Evolutionary conservation across 257 asterid species (phyloP).

Genomic region (Capsicum chinense): DNA sequence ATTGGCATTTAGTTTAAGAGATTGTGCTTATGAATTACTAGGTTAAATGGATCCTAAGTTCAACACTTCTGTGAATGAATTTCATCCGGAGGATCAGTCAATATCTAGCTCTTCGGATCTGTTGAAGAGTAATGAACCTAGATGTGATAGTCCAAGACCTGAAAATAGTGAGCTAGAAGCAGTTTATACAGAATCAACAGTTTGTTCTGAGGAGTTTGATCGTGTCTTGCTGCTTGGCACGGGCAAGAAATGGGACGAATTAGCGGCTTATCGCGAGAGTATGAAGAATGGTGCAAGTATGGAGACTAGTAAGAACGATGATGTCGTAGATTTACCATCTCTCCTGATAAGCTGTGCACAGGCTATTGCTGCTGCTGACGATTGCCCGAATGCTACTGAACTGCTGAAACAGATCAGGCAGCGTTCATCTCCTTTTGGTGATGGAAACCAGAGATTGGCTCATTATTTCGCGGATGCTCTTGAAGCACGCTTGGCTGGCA

Average conservation of each 20-base stretch:
- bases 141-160: too few relatives aligned
- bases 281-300: constrained; percentile 49
- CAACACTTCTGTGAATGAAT: too few relatives aligned
- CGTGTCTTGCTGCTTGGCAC: constrained; percentile 48
- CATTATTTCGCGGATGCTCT: constrained; percentile 62
- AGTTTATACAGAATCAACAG: constrained; percentile 32
- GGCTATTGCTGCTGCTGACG: constrained; percentile 65
- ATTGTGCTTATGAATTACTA: too few relatives aligned
- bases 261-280: constrained; percentile 44
- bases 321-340: constrained; percentile 58
- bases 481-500: constrained; percentile 68
- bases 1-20: too few relatives aligned
- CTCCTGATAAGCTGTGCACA: constrained; percentile 68
- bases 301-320: constrained; percentile 50
- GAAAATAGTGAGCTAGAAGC: constrained; percentile 17
- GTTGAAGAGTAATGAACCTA: too few relatives aligned
- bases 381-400: constrained; percentile 43
- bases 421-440: constrained; percentile 66
- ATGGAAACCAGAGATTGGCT: constrained; percentile 63
- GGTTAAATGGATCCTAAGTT: too few relatives aligned
- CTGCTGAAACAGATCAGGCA: constrained; percentile 55
- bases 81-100: too few relatives aligned
- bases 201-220: constrained; percentile 40
- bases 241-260: constrained; percentile 44
- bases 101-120: too few relatives aligned